Evolutionary conservation across 73 alveolate genomes (phyloP).

Genomic region (Paramecium octaurelia): DNA sequence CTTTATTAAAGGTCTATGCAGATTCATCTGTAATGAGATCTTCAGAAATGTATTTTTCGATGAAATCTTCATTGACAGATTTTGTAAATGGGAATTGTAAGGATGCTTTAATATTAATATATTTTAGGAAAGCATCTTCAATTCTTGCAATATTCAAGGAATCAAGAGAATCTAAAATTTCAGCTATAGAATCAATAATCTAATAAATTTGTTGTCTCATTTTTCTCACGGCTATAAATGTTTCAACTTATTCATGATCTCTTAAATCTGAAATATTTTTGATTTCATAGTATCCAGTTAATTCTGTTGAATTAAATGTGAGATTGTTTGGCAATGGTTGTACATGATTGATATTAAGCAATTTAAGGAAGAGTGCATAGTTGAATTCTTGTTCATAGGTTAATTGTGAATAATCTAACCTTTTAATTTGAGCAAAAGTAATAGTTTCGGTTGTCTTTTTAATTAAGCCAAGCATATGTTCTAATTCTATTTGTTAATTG

Average conservation of each 20-base stretch:
- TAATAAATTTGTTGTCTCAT: neutral
- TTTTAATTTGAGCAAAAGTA: neutral
- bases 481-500: neutral
- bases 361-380: neutral
- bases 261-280: neutral
- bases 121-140: neutral
- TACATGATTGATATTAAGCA: neutral
- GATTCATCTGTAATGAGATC: neutral
- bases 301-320: neutral
- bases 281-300: neutral
- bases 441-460: neutral
- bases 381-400: neutral
- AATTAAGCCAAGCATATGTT: neutral
- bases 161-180: neutral
- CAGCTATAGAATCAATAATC: neutral
- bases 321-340: neutral
- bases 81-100: neutral
- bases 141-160: neutral
- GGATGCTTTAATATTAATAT: neutral
- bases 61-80: neutral
- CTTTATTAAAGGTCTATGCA: neutral
- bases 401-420: neutral
- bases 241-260: neutral
- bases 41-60: neutral
- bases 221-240: neutral